Evolutionary conservation across 2,329 filamentous ascomycete genomes (phyloP).

Genomic region (Apiospora hydei): DNA sequence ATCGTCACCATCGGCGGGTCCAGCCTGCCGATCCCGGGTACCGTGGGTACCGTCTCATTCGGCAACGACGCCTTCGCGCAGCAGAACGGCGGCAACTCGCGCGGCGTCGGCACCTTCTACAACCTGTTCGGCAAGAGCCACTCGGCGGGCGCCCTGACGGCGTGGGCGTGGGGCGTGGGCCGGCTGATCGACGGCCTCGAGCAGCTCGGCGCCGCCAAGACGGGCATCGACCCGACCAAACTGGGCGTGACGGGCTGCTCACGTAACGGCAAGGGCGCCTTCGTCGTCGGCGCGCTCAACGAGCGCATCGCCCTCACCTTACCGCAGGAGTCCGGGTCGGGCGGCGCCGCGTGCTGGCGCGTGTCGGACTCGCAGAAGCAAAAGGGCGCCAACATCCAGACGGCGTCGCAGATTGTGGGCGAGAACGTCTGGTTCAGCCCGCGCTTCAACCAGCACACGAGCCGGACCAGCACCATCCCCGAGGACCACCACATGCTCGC

Average conservation of each 20-base stretch:
- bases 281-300: conserved; percentile 66
- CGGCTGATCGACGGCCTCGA: conserved; percentile 67
- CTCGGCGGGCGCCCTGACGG: conserved; percentile 64
- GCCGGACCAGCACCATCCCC: conserved; percentile 54
- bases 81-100: conserved; percentile 54
- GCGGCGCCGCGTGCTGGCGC: conserved; percentile 68
- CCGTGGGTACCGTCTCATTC: conserved; percentile 65
- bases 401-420: conserved; percentile 61
- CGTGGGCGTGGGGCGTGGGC: conserved; percentile 70
- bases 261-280: conserved; percentile 69
- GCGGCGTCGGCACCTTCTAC: conserved; percentile 66
- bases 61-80: conserved; percentile 64
- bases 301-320: conserved; percentile 66
- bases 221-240: conserved; percentile 56
- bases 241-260: conserved; percentile 69
- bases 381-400: conserved; percentile 66
- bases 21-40: conserved; percentile 61
- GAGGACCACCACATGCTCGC: conserved; percentile 67
- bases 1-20: conserved; percentile 64
- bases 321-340: conserved; percentile 68
- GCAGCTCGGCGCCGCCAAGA: conserved; percentile 50
- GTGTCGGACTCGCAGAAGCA: conserved; percentile 58
- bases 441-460: conserved; percentile 59
- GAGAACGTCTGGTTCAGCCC: conserved; percentile 71
- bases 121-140: conserved; percentile 62